These are phyloP conservation scores for Triangularia verruculosa DNA, from an alignment of 2,329 filamentous ascomycete species.

Conservation along the genomic window DNA sequence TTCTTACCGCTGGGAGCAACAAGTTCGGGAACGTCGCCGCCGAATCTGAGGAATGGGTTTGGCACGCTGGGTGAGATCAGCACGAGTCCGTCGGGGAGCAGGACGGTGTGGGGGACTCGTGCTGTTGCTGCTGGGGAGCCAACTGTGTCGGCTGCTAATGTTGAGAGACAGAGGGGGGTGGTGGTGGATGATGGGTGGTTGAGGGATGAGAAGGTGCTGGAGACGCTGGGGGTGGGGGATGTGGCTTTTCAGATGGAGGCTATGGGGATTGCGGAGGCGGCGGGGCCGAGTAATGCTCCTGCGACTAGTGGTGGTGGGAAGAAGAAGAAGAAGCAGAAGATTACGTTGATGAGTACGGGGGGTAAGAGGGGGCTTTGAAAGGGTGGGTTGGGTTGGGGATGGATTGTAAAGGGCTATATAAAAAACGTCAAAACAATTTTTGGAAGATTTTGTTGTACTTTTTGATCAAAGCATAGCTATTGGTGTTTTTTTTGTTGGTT, in stretches of 20 bases:
- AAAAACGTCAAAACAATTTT: neutral
- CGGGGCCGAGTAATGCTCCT: constrained; percentile 19
- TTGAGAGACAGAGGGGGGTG: too few relatives aligned
- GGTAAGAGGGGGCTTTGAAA: constrained; percentile 42
- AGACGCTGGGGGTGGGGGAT: constrained; percentile 63
- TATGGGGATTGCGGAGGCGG: constrained; percentile 39
- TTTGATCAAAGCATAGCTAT: neutral
- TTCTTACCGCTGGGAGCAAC: constrained; percentile 59
- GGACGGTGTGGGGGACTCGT: constrained; percentile 91
- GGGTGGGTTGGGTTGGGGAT: neutral
- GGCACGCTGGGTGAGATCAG: constrained; percentile 71
- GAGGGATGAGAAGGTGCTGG: constrained; percentile 75
- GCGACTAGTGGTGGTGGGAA: constrained; percentile 41
- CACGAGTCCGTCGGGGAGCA: constrained; percentile 71
- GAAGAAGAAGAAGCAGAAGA: constrained; percentile 72
- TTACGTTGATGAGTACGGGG: constrained; percentile 68
- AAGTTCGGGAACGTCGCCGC: constrained; percentile 46
- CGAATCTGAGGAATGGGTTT: constrained; percentile 59
- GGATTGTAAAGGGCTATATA: neutral
- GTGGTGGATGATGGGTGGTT: constrained; percentile 64
- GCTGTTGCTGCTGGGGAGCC: constrained; percentile 60
- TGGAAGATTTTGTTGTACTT: too few relatives aligned
- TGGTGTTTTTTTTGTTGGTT: neutral
- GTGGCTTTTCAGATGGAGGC: constrained; percentile 58
- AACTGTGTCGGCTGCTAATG: constrained; percentile 37